These are phyloP conservation scores for Teratosphaeria pseudoeucalypti DNA, from an alignment of 2,329 filamentous ascomycete genomes.

Conservation along the genomic window DNA sequence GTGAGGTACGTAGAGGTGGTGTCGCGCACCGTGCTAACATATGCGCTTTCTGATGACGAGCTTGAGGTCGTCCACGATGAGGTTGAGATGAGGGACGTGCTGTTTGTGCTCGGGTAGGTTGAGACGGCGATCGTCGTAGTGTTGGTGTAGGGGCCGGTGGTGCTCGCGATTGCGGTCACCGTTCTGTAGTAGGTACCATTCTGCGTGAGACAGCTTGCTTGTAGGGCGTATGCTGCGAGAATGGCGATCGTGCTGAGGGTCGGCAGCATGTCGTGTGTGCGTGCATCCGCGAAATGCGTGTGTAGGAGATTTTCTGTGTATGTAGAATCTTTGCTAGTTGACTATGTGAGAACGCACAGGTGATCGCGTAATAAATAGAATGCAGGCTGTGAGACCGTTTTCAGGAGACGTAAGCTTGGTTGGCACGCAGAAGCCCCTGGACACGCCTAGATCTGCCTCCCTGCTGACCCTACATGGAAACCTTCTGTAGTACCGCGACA, in stretches of 20 bases:
- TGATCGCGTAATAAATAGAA: not conserved
- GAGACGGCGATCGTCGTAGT: not conserved
- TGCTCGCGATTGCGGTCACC: not conserved
- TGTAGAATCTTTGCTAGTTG: not conserved
- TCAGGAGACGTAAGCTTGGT: not conserved
- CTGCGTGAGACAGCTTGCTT: not conserved
- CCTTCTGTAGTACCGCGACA: not conserved
- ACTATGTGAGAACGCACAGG: not conserved
- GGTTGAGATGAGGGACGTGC: not conserved
- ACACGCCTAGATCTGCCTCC: not conserved
- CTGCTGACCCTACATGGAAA: not conserved
- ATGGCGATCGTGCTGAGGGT: not conserved
- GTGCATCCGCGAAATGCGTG: not conserved
- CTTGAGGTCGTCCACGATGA: not conserved
- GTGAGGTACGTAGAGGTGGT: not conserved
- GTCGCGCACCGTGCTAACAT: not conserved
- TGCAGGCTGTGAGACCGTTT: not conserved
- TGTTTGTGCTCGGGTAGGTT: not conserved
- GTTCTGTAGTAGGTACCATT: not conserved
- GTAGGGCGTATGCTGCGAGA: not conserved
- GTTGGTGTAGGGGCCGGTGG: not conserved
- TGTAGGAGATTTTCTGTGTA: not conserved
- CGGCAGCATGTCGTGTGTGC: not conserved
- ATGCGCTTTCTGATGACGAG: not conserved
- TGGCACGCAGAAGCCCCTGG: not conserved